phyloP scores from a whole-genome alignment of 306 rosid genomes.

The Sicyos edulis region DNA sequence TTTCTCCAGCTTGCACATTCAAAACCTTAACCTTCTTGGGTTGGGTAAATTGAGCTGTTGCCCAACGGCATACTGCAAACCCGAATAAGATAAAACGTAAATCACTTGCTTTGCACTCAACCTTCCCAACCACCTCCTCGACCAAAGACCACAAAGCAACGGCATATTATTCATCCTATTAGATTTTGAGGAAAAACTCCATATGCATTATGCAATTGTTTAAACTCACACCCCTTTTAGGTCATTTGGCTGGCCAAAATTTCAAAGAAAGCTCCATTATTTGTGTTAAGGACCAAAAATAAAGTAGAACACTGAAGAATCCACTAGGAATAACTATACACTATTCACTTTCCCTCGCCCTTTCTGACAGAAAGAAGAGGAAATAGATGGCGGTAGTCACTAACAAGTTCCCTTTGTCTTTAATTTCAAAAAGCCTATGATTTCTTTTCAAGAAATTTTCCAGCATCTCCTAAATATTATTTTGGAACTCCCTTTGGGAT shows the following conservation, averaged over 20 bases:
- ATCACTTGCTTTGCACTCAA: neutral
- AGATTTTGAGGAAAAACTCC: neutral
- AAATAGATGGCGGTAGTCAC: neutral
- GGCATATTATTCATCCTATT: neutral
- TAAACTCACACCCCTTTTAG: neutral
- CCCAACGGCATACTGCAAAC: no score
- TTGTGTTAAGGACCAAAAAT: neutral
- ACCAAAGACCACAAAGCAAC: neutral
- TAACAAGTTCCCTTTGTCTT: neutral
- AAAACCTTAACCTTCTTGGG: no score
- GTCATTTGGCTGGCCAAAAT: neutral
- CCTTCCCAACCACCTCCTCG: neutral
- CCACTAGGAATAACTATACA: neutral
- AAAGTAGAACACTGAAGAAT: neutral
- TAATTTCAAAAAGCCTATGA: neutral
- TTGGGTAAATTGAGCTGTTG: no score
- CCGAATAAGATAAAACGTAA: no score
- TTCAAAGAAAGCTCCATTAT: neutral
- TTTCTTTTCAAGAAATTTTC: neutral
- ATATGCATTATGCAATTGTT: neutral
- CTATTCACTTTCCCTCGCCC: neutral
- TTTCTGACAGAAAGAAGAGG: neutral
- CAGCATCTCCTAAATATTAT: neutral
- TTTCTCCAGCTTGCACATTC: neutral
- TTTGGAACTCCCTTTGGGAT: conserved; percentile 2